Conservation (phyloP, 2,329 filamentous ascomycete species). For the Fusarium armeniacum region DNA sequence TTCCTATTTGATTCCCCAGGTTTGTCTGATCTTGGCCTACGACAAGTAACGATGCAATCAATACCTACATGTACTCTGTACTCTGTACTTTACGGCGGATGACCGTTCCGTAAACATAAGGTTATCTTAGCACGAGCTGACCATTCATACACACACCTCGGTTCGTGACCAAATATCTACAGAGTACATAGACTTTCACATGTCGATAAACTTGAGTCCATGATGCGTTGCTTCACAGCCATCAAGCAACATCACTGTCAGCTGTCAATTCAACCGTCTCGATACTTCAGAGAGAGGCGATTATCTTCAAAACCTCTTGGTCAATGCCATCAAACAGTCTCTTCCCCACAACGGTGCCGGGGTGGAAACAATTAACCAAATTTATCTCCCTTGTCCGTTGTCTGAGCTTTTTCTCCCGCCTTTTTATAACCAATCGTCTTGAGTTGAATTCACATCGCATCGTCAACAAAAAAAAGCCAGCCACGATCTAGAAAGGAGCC, state of each 20-base stretch:
- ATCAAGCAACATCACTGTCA: constrained; percentile 15
- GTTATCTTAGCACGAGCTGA: constrained; percentile 44
- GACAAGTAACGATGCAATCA: constrained; percentile 17
- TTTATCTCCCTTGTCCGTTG: constrained; percentile 34
- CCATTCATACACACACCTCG: constrained; percentile 30
- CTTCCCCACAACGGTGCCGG: constrained; percentile 31
- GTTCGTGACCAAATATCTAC: constrained; percentile 11
- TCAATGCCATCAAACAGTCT: not conserved
- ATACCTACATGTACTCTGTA: constrained; percentile 20
- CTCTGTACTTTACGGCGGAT: constrained; percentile 1
- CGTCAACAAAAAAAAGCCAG: constrained; percentile 41
- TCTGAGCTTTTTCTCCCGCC: constrained; percentile 32
- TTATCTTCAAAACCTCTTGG: not conserved
- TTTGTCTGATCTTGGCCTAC: constrained; percentile 21
- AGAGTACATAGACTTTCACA: constrained; percentile 28
- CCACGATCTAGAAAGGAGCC: constrained; percentile 13
- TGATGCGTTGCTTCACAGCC: constrained; percentile 15
- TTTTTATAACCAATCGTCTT: constrained; percentile 34
- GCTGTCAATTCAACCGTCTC: constrained; percentile 6
- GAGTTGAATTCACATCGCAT: constrained; percentile 40
- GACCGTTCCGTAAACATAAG: constrained; percentile 30
- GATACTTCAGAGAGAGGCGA: constrained; percentile 10
- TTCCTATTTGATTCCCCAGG: constrained; percentile 23
- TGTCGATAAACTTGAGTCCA: constrained; percentile 25
- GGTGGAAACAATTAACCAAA: constrained; percentile 34